Evolutionary conservation across 1,139 yeast genomes (phyloP), one percentile per base, ranked within the genome.

Genomic region (Blastobotrys illinoisensis): DNA sequence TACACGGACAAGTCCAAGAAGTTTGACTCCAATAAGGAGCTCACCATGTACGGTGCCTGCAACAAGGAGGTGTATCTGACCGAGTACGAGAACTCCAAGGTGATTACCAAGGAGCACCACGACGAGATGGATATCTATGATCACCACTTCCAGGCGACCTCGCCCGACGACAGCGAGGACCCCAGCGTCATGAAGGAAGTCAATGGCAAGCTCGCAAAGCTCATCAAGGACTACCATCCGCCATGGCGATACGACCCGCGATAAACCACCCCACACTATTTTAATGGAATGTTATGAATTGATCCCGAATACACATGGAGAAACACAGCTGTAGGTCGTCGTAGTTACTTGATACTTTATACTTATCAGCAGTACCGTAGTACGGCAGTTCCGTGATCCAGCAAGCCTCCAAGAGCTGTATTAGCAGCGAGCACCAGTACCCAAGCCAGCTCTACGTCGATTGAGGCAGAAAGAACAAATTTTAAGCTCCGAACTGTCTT

Each of bases 341-440:
- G n/a, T n/a, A n/a, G n/a, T n/a, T n/a, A n/a, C n/a, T n/a, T n/a
- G n/a, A n/a, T n/a, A n/a, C n/a, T n/a, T n/a, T n/a, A n/a, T n/a
- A n/a, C n/a, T n/a, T n/a, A n/a, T n/a, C n/a, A n/a, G n/a, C n/a
- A n/a, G n/a, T n/a, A n/a, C n/a, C n/a, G n/a, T n/a, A n/a, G n/a
- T n/a, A n/a, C n/a, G n/a, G n/a, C n/a, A n/a, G n/a, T n/a, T 2
- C 86, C 88, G 26, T 79, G 73, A 51, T 77, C 75, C 59, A 78
- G 75, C 56, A 84, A 74, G 1, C 83, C 81, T 0, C 88, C 87
- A 54, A 85, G 75, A 1, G 85, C 72, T 19, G 82, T 78, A 47
- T 84, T 79, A 9, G 85, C 66, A 43, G 83, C 64, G 23, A 82
- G 72, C 24, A 78, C 62, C 1, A 82, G 64, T 24, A 80, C 69